Base-by-base conservation (phyloP, 345 rosid species). In the Arabidopsis suecica region DNA sequence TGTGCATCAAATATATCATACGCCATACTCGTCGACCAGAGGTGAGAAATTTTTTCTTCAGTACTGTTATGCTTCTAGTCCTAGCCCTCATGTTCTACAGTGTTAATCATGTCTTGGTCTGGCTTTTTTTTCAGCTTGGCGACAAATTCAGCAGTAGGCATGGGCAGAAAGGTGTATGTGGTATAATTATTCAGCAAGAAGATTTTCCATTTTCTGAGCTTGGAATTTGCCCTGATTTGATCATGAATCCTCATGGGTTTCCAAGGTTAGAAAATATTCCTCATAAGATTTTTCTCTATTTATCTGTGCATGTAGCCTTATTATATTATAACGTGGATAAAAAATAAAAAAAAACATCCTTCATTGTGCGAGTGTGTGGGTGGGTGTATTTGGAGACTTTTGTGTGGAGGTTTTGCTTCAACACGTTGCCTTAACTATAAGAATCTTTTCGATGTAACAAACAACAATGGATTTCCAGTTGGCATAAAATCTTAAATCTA, bases 111-210 rank as follows among this genome's bases (percentile, higher is more conserved):
- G 49, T 44, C 37, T 51, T 57, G 55, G 40, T 67, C 33, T 48
- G 18, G 41, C 57, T 50, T 49, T 74, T 61, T 13, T 62, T 41
- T 61, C 18, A 91, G 98, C 81, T 94, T 68, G 98, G 98, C 57
- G 98, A 94, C 86, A 94, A 91, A 76, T 94, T 94, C 71, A 94
- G 98, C 83, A 94, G 97, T 82, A 87, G 97, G 72, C 98, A 94
- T 82, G 98, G 98, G 61, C 97, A 94, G 79, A 94, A 94, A 84
- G 97, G 97, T 86, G 98, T 94, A 1, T 91, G 97, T 82, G 98
- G 98, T 66, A 90, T 89, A 71, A 91, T 94, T 33, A 65, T 94
- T 80, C 93, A 86, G 72, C 98, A 94, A 77, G 98, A 94, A 88
- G 98, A 90, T 78, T 90, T 91, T 79, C 97, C 98, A 44, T 91